These are phyloP conservation scores for Plectranthus barbatus DNA, from an alignment of 257 asterid species.

Conservation along the genomic window DNA sequence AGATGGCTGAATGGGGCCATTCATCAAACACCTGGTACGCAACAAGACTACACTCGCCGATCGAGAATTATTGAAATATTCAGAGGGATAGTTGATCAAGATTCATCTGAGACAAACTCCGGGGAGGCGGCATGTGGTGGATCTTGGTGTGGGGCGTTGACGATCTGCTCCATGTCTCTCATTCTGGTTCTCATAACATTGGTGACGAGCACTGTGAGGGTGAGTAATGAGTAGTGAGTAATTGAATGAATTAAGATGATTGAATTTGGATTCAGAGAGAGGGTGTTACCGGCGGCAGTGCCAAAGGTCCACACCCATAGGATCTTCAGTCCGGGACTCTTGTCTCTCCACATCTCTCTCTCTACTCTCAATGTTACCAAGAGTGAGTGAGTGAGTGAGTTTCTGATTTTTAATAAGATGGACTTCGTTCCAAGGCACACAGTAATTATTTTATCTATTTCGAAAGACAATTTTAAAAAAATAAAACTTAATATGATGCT, in stretches of 20 bases:
- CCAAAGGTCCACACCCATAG: conserved; percentile 85
- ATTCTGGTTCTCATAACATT: conserved; percentile 53
- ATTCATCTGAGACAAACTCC: not conserved
- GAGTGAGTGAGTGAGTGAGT: no score
- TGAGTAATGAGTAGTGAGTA: not conserved
- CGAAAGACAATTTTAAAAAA: no score
- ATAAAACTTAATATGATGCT: no score
- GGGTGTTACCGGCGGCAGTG: conserved; percentile 60
- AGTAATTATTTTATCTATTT: no score
- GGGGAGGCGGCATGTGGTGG: not conserved
- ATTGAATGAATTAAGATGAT: not conserved
- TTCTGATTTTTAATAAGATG: no score
- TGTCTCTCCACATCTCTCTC: conserved; percentile 59
- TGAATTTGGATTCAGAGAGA: not conserved
- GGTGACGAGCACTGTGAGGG: conserved; percentile 41
- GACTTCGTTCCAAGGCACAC: no score
- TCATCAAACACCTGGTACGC: conserved; percentile 23
- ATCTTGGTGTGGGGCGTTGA: conserved; percentile 28
- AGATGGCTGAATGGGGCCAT: conserved; percentile 7
- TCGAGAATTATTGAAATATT: not conserved
- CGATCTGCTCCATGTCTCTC: conserved; percentile 50
- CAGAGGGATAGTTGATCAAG: not conserved
- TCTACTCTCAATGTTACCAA: not conserved
- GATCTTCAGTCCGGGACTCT: conserved; percentile 83
- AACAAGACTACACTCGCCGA: no score